Evolutionary conservation across 345 rosid species (phyloP).

Genomic region (Turritis glabra): DNA sequence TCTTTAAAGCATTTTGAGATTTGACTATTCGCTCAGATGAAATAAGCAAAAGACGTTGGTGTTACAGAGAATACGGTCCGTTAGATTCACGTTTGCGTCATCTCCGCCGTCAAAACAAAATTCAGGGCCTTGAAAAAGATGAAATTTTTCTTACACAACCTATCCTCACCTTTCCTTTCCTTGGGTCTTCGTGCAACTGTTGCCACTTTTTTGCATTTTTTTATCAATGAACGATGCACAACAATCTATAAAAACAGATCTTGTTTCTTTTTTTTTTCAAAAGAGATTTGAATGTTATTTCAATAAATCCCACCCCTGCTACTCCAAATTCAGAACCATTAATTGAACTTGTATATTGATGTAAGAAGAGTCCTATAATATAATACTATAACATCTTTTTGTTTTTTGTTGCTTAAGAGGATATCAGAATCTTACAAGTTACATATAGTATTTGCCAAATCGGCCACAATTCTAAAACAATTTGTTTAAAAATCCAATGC

Average conservation of each 20-base stretch:
- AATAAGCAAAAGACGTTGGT: not conserved
- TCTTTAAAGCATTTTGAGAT: constrained; percentile 13
- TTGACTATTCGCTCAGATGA: constrained; percentile 13
- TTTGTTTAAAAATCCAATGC: not conserved
- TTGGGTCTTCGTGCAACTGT: constrained; percentile 1
- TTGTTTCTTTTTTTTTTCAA: not conserved
- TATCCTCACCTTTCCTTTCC: not conserved
- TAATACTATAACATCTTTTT: no score
- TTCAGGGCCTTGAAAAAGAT: not conserved
- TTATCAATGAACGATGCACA: constrained; percentile 6
- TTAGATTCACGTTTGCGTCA: constrained; percentile 34
- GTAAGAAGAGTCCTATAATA: no score
- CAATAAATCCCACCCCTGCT: not conserved
- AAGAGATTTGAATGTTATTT: no score
- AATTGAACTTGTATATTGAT: no score
- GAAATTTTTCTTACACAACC: not conserved
- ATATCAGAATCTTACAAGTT: no score
- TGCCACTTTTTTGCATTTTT: no score
- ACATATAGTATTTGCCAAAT: no score
- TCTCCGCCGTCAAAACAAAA: constrained; percentile 14
- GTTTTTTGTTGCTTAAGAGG: no score
- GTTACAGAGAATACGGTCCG: constrained; percentile 25
- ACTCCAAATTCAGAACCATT: not conserved
- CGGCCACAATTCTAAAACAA: not conserved
- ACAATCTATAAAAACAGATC: not conserved